Evolutionary conservation across 306 rosid genomes (phyloP), one percentile per base, ranked within the genome.

Genomic region (Ormosia emarginata): DNA sequence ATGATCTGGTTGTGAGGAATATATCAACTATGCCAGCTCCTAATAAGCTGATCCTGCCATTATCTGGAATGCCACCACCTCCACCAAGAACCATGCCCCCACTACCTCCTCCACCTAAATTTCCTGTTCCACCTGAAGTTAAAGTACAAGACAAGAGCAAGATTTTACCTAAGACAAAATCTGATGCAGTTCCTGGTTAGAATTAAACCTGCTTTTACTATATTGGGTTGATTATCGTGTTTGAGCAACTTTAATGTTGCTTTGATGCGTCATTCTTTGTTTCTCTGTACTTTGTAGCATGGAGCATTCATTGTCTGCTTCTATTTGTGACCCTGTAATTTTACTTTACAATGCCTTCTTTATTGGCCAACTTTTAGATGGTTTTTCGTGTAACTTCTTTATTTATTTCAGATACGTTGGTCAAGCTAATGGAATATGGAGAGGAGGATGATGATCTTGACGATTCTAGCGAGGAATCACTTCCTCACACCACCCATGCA

Each of bases 341-440:
- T 47, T 36, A 52, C 52, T 82, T 57, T 41, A 24, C 24, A 53
- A n/a, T 46, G 59, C 49, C 40, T 55, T 74, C 14, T 63, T 58
- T 57, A 11, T 8, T 76, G 56, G 32, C 55, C 34, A 69, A 53
- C 46, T 80, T 80, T 65, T 83, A 70, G 4, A 75, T 53, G 15
- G 41, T 57, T 44, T 15, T 61, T 4, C 50, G n/a, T 82, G 72
- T 49, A 24, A 36, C 55, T 13, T 14, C 14, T 43, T 62, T 67
- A 77, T 62, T 52, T 78, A 30, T 82, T 75, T 84, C 98, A 93
- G 98, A 93, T 83, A 93, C 99, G 63, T 66, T 95, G 87, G 84
- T 93, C 79, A 90, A 91, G 90, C 90, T 95, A 58, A 90, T 95
- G 98, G 99, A 95, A 84, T 95, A 95, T 75, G 98, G 99, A 32